Base-by-base conservation (phyloP, 2,329 filamentous ascomycete genomes). In the Aureobasidium sp. region DNA sequence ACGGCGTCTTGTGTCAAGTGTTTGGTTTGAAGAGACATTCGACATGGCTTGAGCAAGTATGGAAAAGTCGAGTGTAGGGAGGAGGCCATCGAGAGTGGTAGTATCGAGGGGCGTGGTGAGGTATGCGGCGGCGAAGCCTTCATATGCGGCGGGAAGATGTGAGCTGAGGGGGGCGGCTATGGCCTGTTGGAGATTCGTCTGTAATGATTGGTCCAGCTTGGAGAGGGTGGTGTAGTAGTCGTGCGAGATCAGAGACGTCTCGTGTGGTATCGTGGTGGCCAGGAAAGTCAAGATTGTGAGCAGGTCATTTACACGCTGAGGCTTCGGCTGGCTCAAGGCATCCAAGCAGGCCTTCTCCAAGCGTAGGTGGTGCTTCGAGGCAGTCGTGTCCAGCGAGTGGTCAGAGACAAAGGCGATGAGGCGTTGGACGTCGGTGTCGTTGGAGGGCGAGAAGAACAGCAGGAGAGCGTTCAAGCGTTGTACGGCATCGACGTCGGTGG, bases 401-500 rank as follows among this genome's bases (percentile, higher is more conserved):
- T 51, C 34, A 11, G 45, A 42, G 45, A 60, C 41, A 64, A 74
- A 78, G 66, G 74, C 72, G 5, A 68, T 66, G 68, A 81, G 70
- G 45, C 78, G 69, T 27, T 67, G 59, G 9, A 76, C 62, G 63
- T 81, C 79, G 3, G 72, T 68, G 37, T 73, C 70, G 27, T 69
- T 70, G 34, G 68, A 69, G 6, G 73, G 69, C 5, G 70, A 72
- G 53, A 73, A 75, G 68, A 81, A 81, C 22, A 75, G 71, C 44
- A 81, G 69, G 56, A 82, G 68, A 15, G 74, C 70, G 48, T 74
- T 71, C 41, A 81, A 64, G 64, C 36, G 78, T 53, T 62, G 64
- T 79, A 80, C 22, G 72, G 64, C 47, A 6, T 73, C 71, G 20
- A 77, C 69, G 63, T 74, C 42, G 5, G 62, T 31, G 3, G 66